Evolutionary conservation across 2,329 filamentous ascomycete genomes (phyloP).

Genomic region (Talaromyces sp.): DNA sequence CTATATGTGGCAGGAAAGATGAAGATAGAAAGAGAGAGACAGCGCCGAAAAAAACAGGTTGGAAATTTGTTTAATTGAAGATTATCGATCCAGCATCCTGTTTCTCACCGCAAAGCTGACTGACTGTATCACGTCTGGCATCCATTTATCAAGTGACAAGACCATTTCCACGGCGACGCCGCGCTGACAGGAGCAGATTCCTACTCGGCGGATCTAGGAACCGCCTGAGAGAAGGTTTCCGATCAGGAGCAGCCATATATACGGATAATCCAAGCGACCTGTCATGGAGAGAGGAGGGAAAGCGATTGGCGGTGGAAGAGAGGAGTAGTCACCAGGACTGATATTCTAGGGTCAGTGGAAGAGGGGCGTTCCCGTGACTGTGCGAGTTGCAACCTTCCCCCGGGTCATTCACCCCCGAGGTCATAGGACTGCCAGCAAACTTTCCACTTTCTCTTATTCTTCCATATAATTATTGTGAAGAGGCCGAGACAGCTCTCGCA

Average conservation of each 20-base stretch:
- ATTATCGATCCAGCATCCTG: not conserved
- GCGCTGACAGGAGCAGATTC: not conserved
- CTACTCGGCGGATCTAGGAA: not conserved
- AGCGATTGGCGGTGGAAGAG: conserved; percentile 8
- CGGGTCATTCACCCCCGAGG: not conserved
- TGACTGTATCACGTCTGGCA: conserved; percentile 16
- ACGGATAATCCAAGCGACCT: not conserved
- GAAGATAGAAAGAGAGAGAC: not conserved
- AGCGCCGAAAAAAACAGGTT: not conserved
- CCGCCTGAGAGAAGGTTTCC: not conserved
- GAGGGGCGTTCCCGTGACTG: conserved; percentile 13
- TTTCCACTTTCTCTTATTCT: not conserved
- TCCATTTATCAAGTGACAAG: conserved; percentile 16
- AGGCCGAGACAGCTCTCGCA: not conserved
- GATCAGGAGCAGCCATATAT: not conserved
- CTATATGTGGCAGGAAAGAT: not conserved
- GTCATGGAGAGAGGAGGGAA: not conserved
- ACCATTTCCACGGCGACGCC: not conserved
- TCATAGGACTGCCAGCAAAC: conserved; percentile 1
- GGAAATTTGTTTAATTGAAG: not conserved
- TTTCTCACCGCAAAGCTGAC: not conserved
- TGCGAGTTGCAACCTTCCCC: not conserved
- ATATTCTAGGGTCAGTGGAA: conserved; percentile 8
- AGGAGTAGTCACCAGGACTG: conserved; percentile 10
- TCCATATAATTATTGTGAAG: not conserved